These are phyloP conservation scores for Tetrapisispora namnaoensis DNA, from an alignment of 805 yeast species.

Conservation along the genomic window DNA sequence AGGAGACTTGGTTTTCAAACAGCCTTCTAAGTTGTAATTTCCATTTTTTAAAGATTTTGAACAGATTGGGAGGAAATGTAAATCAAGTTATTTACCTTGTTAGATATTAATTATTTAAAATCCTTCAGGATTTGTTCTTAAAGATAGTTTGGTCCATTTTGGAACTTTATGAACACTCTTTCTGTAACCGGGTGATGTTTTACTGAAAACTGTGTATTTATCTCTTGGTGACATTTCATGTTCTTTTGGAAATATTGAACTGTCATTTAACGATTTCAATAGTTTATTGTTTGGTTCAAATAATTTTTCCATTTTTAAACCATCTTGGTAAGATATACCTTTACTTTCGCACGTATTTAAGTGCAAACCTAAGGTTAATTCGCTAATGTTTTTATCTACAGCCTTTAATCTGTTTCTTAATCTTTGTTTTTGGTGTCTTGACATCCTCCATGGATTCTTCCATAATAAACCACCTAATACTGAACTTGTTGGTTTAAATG, in stretches of 20 bases:
- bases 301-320: slow-evolving; percentile 9
- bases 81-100: too few species aligned
- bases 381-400: slow-evolving; percentile 70
- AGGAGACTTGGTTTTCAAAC: background rate
- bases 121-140: slow-evolving; percentile 69
- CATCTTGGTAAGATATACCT: slow-evolving; percentile 15
- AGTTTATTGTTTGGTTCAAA: slow-evolving; percentile 22
- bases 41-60: too few species aligned
- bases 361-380: slow-evolving; percentile 24
- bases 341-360: slow-evolving; percentile 16
- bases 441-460: slow-evolving; percentile 72
- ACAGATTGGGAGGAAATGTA: background rate
- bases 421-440: slow-evolving; percentile 70
- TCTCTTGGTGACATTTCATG: slow-evolving; percentile 69
- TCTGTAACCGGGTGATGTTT: slow-evolving; percentile 67
- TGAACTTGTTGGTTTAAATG: slow-evolving; percentile 20
- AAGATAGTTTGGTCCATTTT: slow-evolving; percentile 80
- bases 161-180: slow-evolving; percentile 83
- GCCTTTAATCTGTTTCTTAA: slow-evolving; percentile 72
- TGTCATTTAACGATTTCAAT: slow-evolving; percentile 24
- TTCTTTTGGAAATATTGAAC: slow-evolving; percentile 60
- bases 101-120: slow-evolving; percentile 31
- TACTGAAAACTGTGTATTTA: slow-evolving; percentile 80
- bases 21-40: background rate
- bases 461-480: slow-evolving; percentile 31